Conservation (phyloP, 2,329 filamentous ascomycete species). For the Fusarium nanum region DNA sequence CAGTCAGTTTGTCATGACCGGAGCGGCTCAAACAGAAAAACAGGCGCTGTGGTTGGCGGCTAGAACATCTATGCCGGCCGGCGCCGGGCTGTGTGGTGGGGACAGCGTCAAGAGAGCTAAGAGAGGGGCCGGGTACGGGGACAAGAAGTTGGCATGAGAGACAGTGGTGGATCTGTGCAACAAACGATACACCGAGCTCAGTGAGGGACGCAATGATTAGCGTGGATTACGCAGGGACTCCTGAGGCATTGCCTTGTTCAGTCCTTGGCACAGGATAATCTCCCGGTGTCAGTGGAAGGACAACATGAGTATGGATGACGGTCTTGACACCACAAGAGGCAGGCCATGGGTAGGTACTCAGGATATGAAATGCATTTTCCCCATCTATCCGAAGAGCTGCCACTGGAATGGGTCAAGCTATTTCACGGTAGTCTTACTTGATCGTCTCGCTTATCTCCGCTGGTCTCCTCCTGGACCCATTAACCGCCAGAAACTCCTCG, state of each 20-base stretch:
- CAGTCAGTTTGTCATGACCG: slow-evolving; percentile 1
- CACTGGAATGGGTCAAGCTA: slow-evolving; percentile 3
- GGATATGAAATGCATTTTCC: neutral
- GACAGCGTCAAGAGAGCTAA: slow-evolving; percentile 22
- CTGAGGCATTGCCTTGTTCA: slow-evolving; percentile 15
- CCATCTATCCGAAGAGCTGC: neutral
- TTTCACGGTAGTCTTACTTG: slow-evolving; percentile 27
- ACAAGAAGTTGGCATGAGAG: slow-evolving; percentile 31
- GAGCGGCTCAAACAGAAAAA: slow-evolving; percentile 4
- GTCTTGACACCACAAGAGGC: neutral
- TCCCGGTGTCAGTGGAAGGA: slow-evolving; percentile 12
- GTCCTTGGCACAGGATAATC: slow-evolving; percentile 8
- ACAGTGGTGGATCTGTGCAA: slow-evolving; percentile 41
- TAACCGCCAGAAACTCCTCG: slow-evolving; percentile 30
- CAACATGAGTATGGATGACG: slow-evolving; percentile 7
- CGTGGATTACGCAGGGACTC: slow-evolving; percentile 15
- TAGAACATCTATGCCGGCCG: slow-evolving; percentile 22
- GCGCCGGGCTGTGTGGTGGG: slow-evolving; percentile 29
- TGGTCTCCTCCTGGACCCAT: slow-evolving; percentile 13
- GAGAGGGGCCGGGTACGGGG: slow-evolving; percentile 19
- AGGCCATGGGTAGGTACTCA: neutral
- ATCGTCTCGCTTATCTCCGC: slow-evolving; percentile 39
- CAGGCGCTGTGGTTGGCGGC: slow-evolving; percentile 15
- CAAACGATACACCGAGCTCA: slow-evolving; percentile 15
- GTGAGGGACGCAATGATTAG: slow-evolving; percentile 9